A percentile compares a stretch with the other conserved stretches of the same genome.
These are phyloP conservation scores for Macrolepiota albuminosa DNA, from an alignment of 768 basidiomycete genomes.

Conservation along the genomic window DNA sequence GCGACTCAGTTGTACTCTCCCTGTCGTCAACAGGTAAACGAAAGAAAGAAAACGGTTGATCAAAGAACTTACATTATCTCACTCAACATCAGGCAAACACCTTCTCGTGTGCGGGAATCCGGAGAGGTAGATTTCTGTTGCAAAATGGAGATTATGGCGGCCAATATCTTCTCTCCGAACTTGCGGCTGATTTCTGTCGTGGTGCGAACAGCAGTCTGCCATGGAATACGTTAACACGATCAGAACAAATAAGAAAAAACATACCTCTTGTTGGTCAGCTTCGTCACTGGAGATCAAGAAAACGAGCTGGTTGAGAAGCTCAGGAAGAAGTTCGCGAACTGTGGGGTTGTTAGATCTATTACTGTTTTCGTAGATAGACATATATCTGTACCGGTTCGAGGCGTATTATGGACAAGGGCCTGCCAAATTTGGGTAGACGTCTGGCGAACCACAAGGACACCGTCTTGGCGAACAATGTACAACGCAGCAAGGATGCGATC, in stretches of 20 bases:
- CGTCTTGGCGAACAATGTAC: slow-evolving; percentile 92
- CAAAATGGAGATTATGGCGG: slow-evolving; percentile 78
- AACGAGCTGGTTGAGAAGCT: slow-evolving; percentile 76
- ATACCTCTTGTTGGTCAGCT: slow-evolving; percentile 86
- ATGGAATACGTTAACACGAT: slow-evolving; percentile 2
- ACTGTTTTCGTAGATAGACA: neutral
- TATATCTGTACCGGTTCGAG: slow-evolving; percentile 63
- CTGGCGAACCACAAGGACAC: slow-evolving; percentile 83
- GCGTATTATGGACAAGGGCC: slow-evolving; percentile 92
- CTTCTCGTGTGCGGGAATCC: slow-evolving; percentile 67
- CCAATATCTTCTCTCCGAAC: slow-evolving; percentile 88
- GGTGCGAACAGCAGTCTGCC: slow-evolving; percentile 85
- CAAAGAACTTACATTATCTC: slow-evolving; percentile 71
- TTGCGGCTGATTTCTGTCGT: slow-evolving; percentile 89
- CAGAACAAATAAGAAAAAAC: neutral
- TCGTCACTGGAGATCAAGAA: slow-evolving; percentile 73
- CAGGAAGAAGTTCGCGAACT: slow-evolving; percentile 89
- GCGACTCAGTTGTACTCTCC: slow-evolving; percentile 77
- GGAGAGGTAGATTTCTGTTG: slow-evolving; percentile 58
- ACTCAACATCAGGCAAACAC: slow-evolving; percentile 82
- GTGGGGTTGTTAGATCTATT: neutral
- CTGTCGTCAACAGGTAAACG: slow-evolving; percentile 29
- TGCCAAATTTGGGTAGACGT: slow-evolving; percentile 97
- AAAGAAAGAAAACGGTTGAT: neutral
- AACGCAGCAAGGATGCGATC: slow-evolving; percentile 89